Evolutionary conservation across 2,329 filamentous ascomycete genomes (phyloP), one percentile per base, ranked within the genome.

Genomic region (Exophiala sideris): DNA sequence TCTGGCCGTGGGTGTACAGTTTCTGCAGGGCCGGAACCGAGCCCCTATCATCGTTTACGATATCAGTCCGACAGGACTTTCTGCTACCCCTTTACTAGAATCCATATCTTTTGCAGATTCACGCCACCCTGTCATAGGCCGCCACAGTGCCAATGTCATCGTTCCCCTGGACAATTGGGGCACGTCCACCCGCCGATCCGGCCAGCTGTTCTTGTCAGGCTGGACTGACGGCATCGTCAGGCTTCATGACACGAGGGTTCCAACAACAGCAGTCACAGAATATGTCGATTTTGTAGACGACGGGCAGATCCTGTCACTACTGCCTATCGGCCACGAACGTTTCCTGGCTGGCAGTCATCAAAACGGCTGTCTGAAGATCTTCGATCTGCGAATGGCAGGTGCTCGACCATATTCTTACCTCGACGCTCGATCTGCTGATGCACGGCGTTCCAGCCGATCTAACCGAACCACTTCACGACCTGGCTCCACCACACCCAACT

Each of bases 351-450:
- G 83, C 20, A 76, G 77, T 1, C 77, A 78, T 2, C 74, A 78
- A 45, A 79, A 85, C 65, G 78, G 76, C 41, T 72, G 84, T 47
- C 68, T 86, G 41, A 85, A 85, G 61, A 70, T 85, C 3, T 86
- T 84, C 59, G 83, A 87, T 61, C 65, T 86, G 40, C 80, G 83
- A 20, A 71, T 83, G 62, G 62, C 71, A 1, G 72, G 73, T 29
- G 71, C 70, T 2, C 67, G 70, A 39, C 59, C 68, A 1, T 77
- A 77, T 54, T 66, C 58, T 14, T 60, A 64, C 46, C 52, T 55
- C 7, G 48, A 54, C 20, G 54, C 61, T 16, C 41, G 46, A 33
- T 39, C 54, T 29, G 41, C 45, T 10, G 29, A 24, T 9, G 29
- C 36, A 16, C 24, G 18, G 38, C 48, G 32, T 21, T 5, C 12